Conservation (phyloP, 805 yeast species). For the Pichia kluyveri region DNA sequence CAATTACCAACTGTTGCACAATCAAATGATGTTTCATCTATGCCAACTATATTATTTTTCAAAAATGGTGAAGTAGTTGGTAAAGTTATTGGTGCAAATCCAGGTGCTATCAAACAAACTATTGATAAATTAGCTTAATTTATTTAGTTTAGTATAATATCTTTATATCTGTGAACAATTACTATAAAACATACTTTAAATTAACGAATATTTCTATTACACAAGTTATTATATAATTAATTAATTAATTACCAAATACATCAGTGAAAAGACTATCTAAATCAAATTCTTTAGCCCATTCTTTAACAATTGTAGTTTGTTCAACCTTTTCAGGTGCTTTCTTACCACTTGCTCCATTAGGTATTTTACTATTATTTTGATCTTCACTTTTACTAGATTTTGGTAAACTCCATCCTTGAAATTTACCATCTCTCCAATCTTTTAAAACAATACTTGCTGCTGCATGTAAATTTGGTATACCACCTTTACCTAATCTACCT, state of each 20-base stretch:
- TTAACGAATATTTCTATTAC: too few relatives aligned
- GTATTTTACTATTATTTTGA: constrained; percentile 12
- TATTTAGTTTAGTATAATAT: background rate
- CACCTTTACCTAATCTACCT: constrained; percentile 90
- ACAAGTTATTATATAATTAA: too few relatives aligned
- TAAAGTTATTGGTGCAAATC: constrained; percentile 85
- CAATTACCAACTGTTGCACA: constrained; percentile 69
- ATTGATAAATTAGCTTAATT: constrained; percentile 24
- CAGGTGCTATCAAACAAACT: constrained; percentile 69
- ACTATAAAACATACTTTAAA: too few relatives aligned
- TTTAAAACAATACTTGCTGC: constrained; percentile 77
- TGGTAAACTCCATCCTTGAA: constrained; percentile 85
- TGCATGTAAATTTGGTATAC: constrained; percentile 79
- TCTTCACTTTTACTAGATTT: constrained; percentile 26
- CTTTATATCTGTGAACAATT: background rate
- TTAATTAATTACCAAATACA: constrained; percentile 16
- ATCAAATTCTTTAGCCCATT: constrained; percentile 93
- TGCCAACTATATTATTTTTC: constrained; percentile 65
- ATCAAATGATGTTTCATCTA: constrained; percentile 44
- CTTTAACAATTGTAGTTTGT: constrained; percentile 70
- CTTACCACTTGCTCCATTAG: constrained; percentile 27
- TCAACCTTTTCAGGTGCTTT: constrained; percentile 41
- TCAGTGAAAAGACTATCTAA: constrained; percentile 67
- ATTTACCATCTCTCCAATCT: constrained; percentile 97
- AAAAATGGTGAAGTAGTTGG: constrained; percentile 74